These are phyloP conservation scores for Tricholoma matsutake DNA, from an alignment of 768 basidiomycete genomes.

Conservation along the genomic window DNA sequence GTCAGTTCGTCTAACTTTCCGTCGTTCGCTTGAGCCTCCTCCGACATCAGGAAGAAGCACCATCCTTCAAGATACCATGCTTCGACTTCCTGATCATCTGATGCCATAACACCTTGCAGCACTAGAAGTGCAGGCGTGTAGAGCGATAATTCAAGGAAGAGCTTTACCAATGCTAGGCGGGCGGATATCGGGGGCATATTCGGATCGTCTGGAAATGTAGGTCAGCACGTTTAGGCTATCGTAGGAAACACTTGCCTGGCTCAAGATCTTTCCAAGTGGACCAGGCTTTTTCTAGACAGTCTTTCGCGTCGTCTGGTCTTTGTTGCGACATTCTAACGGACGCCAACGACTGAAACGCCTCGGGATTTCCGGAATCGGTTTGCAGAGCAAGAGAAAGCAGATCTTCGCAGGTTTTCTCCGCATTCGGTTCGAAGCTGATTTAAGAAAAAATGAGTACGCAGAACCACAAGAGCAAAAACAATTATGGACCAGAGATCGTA, in stretches of 20 bases:
- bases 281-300: slow-evolving; percentile 67
- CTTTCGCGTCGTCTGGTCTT: slow-evolving; percentile 76
- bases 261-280: slow-evolving; percentile 68
- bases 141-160: slow-evolving; percentile 74
- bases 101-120: slow-evolving; percentile 72
- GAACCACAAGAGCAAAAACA: background rate
- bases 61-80: slow-evolving; percentile 96
- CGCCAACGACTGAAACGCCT: slow-evolving; percentile 77
- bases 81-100: slow-evolving; percentile 85
- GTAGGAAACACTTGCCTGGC: slow-evolving; percentile 25
- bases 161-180: slow-evolving; percentile 71
- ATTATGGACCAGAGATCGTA: slow-evolving; percentile 77
- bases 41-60: slow-evolving; percentile 84
- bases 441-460: background rate
- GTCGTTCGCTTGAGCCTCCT: slow-evolving; percentile 59
- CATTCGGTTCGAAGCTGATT: slow-evolving; percentile 73
- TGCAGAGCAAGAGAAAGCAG: slow-evolving; percentile 71
- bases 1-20: slow-evolving; percentile 50
- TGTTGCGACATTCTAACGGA: slow-evolving; percentile 89
- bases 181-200: slow-evolving; percentile 69
- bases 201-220: slow-evolving; percentile 49
- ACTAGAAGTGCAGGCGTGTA: slow-evolving; percentile 73
- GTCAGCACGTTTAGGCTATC: background rate
- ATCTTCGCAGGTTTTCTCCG: slow-evolving; percentile 78
- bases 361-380: slow-evolving; percentile 70